Conservation (phyloP, 2,329 filamentous ascomycete species). For the Fusarium marasasianum region DNA sequence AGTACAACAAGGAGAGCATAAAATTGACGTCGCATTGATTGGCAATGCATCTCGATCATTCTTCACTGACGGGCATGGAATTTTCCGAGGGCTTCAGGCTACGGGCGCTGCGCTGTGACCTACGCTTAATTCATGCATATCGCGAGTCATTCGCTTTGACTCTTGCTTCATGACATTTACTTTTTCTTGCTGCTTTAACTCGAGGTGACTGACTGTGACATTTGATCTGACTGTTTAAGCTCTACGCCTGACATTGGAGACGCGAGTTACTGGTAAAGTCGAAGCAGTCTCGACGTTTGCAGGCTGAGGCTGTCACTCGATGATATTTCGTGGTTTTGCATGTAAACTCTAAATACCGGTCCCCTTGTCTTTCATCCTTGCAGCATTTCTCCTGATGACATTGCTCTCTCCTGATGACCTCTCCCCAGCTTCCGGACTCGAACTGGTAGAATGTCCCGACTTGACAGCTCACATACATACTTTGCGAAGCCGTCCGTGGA, state of each 20-base stretch:
- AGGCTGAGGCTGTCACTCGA: neutral
- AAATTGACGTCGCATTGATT: neutral
- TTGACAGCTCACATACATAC: constrained; percentile 1
- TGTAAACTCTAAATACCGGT: constrained; percentile 16
- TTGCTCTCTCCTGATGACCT: neutral
- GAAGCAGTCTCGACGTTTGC: neutral
- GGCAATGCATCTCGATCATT: neutral
- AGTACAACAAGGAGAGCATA: neutral
- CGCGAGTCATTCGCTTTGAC: constrained; percentile 1
- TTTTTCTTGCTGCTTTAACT: neutral
- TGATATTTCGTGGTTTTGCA: neutral
- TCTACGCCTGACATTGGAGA: neutral
- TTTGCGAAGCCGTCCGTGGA: neutral
- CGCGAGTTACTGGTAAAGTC: neutral
- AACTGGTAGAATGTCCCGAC: neutral
- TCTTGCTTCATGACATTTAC: neutral
- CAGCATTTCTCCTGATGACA: neutral
- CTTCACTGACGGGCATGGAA: neutral
- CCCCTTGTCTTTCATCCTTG: neutral
- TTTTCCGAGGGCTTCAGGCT: neutral
- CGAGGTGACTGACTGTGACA: neutral
- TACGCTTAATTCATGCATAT: neutral
- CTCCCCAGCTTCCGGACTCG: neutral
- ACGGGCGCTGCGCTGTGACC: neutral
- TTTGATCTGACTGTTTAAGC: neutral